Base-by-base conservation (phyloP, 345 rosid species). In the Gossypium herbaceum region DNA sequence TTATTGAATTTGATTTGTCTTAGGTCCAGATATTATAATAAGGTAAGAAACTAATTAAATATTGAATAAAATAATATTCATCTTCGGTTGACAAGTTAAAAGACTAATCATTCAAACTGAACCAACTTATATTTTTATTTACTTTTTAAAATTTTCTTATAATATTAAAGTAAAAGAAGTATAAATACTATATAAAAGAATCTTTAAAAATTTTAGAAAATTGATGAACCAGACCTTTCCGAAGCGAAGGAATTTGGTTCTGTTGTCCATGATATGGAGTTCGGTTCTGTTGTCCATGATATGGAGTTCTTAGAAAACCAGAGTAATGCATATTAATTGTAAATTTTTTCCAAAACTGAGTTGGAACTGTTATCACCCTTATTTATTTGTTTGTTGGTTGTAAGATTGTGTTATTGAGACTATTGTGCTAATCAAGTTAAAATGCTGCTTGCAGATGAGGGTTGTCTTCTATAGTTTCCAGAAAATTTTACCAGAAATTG, bases 381-480 rank as follows among this genome's bases (percentile, higher is more conserved):
- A 9, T 16, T 47, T 11, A 9, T 16, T 24, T 24, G 54, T 19
- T 68, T 29, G 17, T 12, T 63, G 5, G 47, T 74, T 19, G 68
- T 22, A 15, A 5, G 22, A 58, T 54, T 72, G 29, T 73, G n/a
- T 68, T 74, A 43, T 41, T 3, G 9, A 24, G 41, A 39, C 20
- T 57, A 54, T n/a, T 59, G 12, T 81, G 41, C 58, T 77, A 12
- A 47, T 15, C 43, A 45, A 67, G n/a, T 45, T 68, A 75, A 70
- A 50, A 74, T 81, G 70, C 67, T 81, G 65, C 54, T 54, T 79
- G 83, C 87, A 94, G 99, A 85, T 86, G 92, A 87, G 78, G 82
- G 83, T 87, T 54, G 84, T 87, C 76, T 88, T 95, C 82, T 76
- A 76, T 81, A 77, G 82, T 81, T 89, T 89, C 74, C 81, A 75